These are phyloP conservation scores for Blastobotrys raffinosifermentans DNA, from an alignment of 1,139 yeast genomes.

Conservation along the genomic window DNA sequence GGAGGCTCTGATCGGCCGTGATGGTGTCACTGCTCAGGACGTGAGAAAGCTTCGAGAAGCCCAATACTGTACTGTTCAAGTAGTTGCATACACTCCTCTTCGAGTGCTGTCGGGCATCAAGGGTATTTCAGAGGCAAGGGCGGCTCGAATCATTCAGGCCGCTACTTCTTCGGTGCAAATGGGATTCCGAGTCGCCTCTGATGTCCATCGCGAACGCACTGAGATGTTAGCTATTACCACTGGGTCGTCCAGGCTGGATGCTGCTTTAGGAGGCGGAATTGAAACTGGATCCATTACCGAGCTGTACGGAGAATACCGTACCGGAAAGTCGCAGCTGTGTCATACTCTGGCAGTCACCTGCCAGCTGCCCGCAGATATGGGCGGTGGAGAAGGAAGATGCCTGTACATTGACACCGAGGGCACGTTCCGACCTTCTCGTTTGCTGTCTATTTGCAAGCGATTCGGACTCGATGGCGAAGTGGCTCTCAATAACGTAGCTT, in stretches of 20 bases:
- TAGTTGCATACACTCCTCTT: constrained; percentile 87
- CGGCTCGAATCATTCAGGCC: constrained; percentile 74
- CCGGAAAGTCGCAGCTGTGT: constrained; percentile 95
- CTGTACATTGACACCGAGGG: constrained; percentile 96
- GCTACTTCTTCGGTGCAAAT: constrained; percentile 87
- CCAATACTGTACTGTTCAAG: constrained; percentile 85
- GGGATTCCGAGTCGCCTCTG: constrained; percentile 97
- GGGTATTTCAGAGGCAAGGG: constrained; percentile 95
- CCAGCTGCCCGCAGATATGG: constrained; percentile 94
- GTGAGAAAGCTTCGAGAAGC: constrained; percentile 73
- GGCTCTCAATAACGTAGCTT: constrained; percentile 93
- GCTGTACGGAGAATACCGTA: constrained; percentile 93
- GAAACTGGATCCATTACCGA: constrained; percentile 98
- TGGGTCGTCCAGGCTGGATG: constrained; percentile 91
- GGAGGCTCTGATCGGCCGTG: constrained; percentile 26
- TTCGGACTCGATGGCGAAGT: constrained; percentile 93
- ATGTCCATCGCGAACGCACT: constrained; percentile 82
- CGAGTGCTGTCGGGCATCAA: constrained; percentile 70
- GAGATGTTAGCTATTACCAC: constrained; percentile 91
- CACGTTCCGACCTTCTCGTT: constrained; percentile 87
- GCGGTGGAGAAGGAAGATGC: constrained; percentile 99
- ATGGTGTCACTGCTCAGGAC: constrained; percentile 77
- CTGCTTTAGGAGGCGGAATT: constrained; percentile 91
- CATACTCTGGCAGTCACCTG: constrained; percentile 97
- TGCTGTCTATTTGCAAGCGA: constrained; percentile 84